Percentiles rank a stretch among this genome's conserved stretches.
Conservation (phyloP, 148 eudicot species). For the Tetragonia tetragonoides region DNA sequence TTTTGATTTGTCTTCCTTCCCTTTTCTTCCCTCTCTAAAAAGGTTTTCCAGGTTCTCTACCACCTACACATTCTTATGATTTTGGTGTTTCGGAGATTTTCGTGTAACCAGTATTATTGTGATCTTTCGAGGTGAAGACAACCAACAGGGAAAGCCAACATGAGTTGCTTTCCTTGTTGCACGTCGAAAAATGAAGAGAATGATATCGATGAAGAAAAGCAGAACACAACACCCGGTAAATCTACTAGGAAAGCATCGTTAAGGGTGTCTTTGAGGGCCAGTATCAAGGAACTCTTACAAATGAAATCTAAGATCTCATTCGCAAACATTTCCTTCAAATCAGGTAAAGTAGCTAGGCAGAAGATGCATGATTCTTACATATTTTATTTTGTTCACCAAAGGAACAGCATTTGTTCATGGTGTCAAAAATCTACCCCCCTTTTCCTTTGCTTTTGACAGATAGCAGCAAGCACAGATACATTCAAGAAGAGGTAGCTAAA, state of each 20-base stretch:
- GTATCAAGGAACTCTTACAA: conserved; percentile 40
- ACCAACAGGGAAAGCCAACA: conserved; percentile 21
- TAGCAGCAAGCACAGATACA: conserved; percentile 72
- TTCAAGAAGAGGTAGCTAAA: conserved; percentile 66
- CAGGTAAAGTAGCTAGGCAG: conserved; percentile 37
- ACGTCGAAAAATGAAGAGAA: background rate
- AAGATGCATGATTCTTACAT: background rate
- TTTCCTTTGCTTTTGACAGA: conserved; percentile 37
- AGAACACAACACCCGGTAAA: conserved; percentile 5
- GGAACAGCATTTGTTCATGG: background rate
- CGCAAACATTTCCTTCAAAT: conserved; percentile 64
- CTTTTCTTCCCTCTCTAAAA: background rate
- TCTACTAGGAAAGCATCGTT: background rate
- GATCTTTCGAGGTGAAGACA: background rate
- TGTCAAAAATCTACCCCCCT: background rate
- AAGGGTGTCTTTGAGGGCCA: conserved; percentile 40
- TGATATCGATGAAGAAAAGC: background rate
- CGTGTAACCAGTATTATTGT: too few relatives aligned
- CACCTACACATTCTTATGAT: background rate
- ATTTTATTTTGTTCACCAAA: background rate
- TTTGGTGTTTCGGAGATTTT: background rate
- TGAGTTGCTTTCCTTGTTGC: conserved; percentile 36
- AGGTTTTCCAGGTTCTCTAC: background rate
- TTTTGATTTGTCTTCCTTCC: conserved; percentile 13
- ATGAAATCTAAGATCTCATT: conserved; percentile 41